These are phyloP conservation scores for Penicillium digitatum DNA, from an alignment of 2,329 filamentous ascomycete species.

Conservation along the genomic window DNA sequence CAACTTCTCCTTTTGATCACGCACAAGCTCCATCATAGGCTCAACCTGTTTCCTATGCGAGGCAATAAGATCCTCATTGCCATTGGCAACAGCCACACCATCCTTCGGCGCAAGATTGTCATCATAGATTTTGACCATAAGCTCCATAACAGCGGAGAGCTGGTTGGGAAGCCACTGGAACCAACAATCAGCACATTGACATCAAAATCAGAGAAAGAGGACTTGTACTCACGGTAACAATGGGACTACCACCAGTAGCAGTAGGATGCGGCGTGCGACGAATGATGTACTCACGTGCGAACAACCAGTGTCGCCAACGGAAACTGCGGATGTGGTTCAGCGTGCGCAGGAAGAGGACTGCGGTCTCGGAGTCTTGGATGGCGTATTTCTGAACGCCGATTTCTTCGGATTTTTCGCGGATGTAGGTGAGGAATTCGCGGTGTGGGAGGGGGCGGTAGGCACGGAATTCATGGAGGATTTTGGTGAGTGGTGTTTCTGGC, in stretches of 20 bases:
- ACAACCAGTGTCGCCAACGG: slow-evolving; percentile 50
- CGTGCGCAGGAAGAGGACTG: slow-evolving; percentile 44
- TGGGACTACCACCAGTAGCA: slow-evolving; percentile 48
- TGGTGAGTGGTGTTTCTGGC: slow-evolving; percentile 83
- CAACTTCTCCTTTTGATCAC: slow-evolving; percentile 33
- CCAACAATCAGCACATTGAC: neutral
- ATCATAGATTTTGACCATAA: slow-evolving; percentile 47
- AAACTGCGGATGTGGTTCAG: slow-evolving; percentile 49
- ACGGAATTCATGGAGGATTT: slow-evolving; percentile 83
- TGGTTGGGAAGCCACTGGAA: slow-evolving; percentile 48
- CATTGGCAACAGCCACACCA: slow-evolving; percentile 11
- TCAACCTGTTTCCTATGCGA: slow-evolving; percentile 36
- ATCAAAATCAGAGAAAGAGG: neutral
- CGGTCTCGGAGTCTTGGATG: slow-evolving; percentile 38
- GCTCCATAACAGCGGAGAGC: slow-evolving; percentile 47
- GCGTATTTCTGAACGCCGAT: slow-evolving; percentile 40
- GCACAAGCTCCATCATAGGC: slow-evolving; percentile 38
- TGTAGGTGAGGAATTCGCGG: slow-evolving; percentile 73
- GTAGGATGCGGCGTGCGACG: slow-evolving; percentile 45
- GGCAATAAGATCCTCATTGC: slow-evolving; percentile 21
- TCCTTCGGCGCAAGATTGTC: slow-evolving; percentile 36
- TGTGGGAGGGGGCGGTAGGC: slow-evolving; percentile 86
- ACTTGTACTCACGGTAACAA: slow-evolving; percentile 42
- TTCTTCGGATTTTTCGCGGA: slow-evolving; percentile 54
- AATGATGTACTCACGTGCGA: slow-evolving; percentile 49